phyloP scores from a whole-genome alignment of 2,329 filamentous ascomycete genomes.

The Trichoderma arundinaceum region DNA sequence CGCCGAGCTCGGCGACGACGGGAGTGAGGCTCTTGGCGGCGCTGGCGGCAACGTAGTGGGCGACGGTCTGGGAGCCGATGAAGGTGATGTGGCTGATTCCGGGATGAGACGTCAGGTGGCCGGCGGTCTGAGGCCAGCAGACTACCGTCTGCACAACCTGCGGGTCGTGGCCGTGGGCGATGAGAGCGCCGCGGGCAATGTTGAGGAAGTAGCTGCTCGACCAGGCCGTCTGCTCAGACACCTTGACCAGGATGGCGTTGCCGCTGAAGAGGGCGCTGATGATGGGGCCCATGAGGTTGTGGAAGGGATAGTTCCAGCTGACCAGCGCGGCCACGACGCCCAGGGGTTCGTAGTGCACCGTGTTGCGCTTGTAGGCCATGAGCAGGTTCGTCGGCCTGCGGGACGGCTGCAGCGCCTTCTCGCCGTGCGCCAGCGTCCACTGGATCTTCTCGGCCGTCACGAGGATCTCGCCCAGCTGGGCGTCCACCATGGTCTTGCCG shows the following conservation, averaged over 20 bases:
- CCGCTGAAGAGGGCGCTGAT: conserved; percentile 91
- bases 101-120: conserved; percentile 82
- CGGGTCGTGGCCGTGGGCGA: conserved; percentile 80
- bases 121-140: conserved; percentile 85
- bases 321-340: conserved; percentile 92
- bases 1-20: conserved; percentile 87
- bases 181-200: conserved; percentile 78
- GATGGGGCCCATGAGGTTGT: conserved; percentile 90
- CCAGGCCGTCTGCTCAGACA: conserved; percentile 95
- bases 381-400: conserved; percentile 84
- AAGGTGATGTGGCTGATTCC: conserved; percentile 90
- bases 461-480: conserved; percentile 90
- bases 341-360: conserved; percentile 87
- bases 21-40: conserved; percentile 87
- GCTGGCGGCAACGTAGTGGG: conserved; percentile 83
- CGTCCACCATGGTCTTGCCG: conserved; percentile 95
- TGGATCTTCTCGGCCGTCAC: conserved; percentile 92
- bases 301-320: conserved; percentile 97
- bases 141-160: conserved; percentile 82
- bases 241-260: conserved; percentile 91
- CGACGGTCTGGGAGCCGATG: conserved; percentile 87
- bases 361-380: conserved; percentile 95
- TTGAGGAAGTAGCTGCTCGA: conserved; percentile 80
- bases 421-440: conserved; percentile 92
- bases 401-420: conserved; percentile 75